Evolutionary conservation across 495 filamentous ascomycete genomes (phyloP).

Genomic region (Clohesyomyces aquaticus): DNA sequence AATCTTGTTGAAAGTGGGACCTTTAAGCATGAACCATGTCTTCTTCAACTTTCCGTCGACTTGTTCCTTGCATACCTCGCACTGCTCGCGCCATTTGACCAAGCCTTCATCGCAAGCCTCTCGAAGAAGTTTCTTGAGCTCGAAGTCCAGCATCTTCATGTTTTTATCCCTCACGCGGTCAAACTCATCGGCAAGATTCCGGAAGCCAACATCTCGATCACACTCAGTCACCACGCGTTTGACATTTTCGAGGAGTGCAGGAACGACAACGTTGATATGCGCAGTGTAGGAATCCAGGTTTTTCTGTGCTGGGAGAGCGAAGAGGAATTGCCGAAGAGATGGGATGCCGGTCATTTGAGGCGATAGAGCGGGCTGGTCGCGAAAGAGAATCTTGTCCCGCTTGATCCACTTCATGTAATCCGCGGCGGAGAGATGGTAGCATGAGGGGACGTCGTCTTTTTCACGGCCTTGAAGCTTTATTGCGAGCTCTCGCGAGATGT

Average conservation of each 20-base stretch:
- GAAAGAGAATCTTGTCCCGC: not conserved
- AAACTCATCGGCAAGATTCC: too few relatives aligned
- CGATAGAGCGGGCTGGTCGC: not conserved
- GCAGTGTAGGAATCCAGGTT: not conserved
- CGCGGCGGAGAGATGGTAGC: slow-evolving; percentile 10
- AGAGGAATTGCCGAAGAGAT: not conserved
- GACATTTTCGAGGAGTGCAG: slow-evolving; percentile 8
- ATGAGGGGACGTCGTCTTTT: not conserved
- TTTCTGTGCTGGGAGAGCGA: not conserved
- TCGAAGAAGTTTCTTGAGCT: too few relatives aligned
- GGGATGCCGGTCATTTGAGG: slow-evolving; percentile 7
- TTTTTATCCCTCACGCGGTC: too few relatives aligned
- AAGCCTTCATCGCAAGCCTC: too few relatives aligned
- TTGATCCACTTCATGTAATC: slow-evolving; percentile 10
- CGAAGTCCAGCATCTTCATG: too few relatives aligned
- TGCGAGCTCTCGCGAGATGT: not conserved
- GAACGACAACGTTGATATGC: not conserved
- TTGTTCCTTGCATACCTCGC: not conserved
- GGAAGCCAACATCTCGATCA: too few relatives aligned
- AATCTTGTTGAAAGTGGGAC: slow-evolving; percentile 15
- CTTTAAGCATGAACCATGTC: not conserved
- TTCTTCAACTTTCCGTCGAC: not conserved
- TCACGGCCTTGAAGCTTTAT: not conserved
- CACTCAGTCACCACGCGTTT: slow-evolving; percentile 1
- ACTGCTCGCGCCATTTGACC: too few relatives aligned